Evolutionary conservation across 192 early-diverging fungal genomes (phyloP), one percentile per base, ranked within the genome.

Genomic region (Coemansia erecta): DNA sequence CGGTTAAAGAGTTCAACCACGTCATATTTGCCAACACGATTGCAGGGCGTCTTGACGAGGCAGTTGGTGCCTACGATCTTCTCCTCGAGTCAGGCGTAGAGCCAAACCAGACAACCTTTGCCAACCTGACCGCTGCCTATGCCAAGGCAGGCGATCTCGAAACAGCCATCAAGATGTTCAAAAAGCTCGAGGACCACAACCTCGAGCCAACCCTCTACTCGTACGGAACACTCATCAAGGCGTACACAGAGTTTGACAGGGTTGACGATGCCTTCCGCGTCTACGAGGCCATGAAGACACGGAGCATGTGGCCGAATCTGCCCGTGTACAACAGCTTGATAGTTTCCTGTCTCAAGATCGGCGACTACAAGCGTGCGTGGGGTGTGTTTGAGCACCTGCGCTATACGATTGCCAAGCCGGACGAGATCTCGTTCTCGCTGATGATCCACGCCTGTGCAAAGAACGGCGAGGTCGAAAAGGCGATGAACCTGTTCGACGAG

Each of bases 381-480:
- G 82, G 82, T 31, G 86, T 90, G 19, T 98, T 96, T 81, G 86
- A 96, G 62, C 82, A 91, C 60, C 86, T 95, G 87, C 84, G 89
- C 48, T 73, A 81, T 17, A 87, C 92, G 48, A 84, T 89, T 21
- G 83, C 85, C 28, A 72, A 85, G 49, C 92, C 96, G 0, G 89
- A 94, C 63, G 85, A 89, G 50, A 83, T 86, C 0, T 83, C 85
- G 7, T 98, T 92, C 61, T 86, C 84, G 17, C 71, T 94, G 22
- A 97, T 98, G 94, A 92, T 98, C 37, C 86, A 90, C 60, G 92
- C 94, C 1, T 97, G 94, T 62, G 87, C 92, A 8, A 85, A 88
- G 65, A 86, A 84, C 28, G 83, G 84, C 40, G 85, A 95, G 51
- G 88, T 90, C n/a, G 96, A 98, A 61, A 76, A 82, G 39, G 96